Evolutionary conservation across 2,329 filamentous ascomycete species (phyloP).

Genomic region (Aspergillus pseudotamarii): DNA sequence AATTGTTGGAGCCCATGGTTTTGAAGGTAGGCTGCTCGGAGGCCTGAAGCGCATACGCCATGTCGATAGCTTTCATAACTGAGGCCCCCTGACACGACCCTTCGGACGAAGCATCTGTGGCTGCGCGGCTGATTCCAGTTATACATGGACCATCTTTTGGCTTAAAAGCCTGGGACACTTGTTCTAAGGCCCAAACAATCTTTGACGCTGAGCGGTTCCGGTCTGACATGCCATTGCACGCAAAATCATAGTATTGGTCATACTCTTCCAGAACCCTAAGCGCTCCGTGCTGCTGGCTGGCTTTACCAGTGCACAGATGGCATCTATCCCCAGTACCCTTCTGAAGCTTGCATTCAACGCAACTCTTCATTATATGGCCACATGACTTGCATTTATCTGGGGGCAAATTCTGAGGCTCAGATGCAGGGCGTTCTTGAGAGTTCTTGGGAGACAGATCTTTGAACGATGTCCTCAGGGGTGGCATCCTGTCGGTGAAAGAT

Average conservation of each 20-base stretch:
- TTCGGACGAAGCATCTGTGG: background rate
- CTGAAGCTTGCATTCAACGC: background rate
- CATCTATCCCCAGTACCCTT: background rate
- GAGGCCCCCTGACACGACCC: background rate
- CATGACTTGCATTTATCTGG: constrained; percentile 3
- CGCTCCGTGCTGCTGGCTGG: background rate
- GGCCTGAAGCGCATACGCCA: background rate
- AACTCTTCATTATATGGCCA: background rate
- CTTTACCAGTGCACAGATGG: constrained; percentile 2
- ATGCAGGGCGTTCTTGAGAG: background rate
- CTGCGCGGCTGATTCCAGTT: no score
- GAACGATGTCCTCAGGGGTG: no score
- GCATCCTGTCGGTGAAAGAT: background rate
- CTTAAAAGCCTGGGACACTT: background rate
- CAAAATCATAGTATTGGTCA: constrained; percentile 1
- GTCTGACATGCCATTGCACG: constrained; percentile 1
- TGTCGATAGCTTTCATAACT: background rate
- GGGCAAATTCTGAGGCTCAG: background rate
- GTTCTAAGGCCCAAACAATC: background rate
- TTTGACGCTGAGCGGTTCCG: background rate
- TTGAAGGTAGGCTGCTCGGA: background rate
- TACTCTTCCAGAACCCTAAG: background rate
- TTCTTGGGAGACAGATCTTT: background rate
- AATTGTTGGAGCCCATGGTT: background rate
- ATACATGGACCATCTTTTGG: background rate